Evolutionary conservation across 495 filamentous ascomycete genomes (phyloP), one percentile per base, ranked within the genome.

Genomic region (Tuber magnatum): DNA sequence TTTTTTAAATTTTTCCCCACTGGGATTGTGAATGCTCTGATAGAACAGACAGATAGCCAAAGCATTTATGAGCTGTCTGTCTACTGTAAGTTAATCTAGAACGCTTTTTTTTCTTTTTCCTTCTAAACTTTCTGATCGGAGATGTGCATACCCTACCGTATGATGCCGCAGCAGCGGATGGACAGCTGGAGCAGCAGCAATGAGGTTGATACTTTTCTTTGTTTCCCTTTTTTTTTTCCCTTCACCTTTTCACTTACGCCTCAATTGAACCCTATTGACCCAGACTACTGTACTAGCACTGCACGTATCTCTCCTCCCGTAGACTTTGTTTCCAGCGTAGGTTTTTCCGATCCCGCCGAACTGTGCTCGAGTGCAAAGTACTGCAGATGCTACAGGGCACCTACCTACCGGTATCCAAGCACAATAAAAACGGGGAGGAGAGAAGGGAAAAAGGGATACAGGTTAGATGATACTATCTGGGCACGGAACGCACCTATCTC

Each of bases 201-300:
- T 10, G 46, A 51, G 24, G 46, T 51, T 51, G 46, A 68, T 71
- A 75, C 70, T 65, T 51, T 40, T 35, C 56, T 32, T 71, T 71
- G 46, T 68, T 71, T 42, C 35, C 71, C 42, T 22, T 38, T 41
- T 24, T 44, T 20, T 68, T n/a, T 5, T 6, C 18, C 18, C 18
- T 48, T 48, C 5, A 7, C 48, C 24, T 24, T 28, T 28, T 6
- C 10, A n/a, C 48, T 28, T 14, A 8, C 24, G 12, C 48, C 48
- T 14, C 48, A 56, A 56, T 56, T 28, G 48, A 56, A 28, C 8
- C 24, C 24, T 56, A 56, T n/a, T 9, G 9, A n/a, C 48, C 7
- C 24, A 24, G 48, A 28, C 48, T 56, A 28, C 48, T 1, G 46
- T 20, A 24, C 44, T 4, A 7, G 22, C 7, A 40, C 39, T 3